Base-by-base conservation (phyloP, 495 filamentous ascomycete species). In the Trichoderma gamsii region DNA sequence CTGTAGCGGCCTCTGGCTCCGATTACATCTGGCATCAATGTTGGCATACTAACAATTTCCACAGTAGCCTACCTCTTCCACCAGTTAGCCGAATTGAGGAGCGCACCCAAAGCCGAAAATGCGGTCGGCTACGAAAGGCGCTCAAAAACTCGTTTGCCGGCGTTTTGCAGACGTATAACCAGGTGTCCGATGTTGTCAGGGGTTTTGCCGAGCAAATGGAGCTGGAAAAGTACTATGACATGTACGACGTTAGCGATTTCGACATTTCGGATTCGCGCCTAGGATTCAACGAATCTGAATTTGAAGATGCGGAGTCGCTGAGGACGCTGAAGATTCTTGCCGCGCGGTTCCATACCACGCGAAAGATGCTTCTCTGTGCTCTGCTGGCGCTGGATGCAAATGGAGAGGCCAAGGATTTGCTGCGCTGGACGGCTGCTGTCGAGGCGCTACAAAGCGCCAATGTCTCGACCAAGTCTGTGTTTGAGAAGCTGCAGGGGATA, bases 331-430 rank as follows among this genome's bases (percentile, higher is more conserved):
- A 93, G 68, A 87, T 90, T 68, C 82, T 90, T 0, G 88, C 94
- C 56, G 88, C 91, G 68, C 87, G 92, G 66, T 84, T 96, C 38
- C 89, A 93, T 71, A 90, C 87, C 27, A 83, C 91, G 41, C 84
- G 94, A 68, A 92, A 93, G 74, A 84, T 96, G 67, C 86, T 95
- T 49, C 77, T 98, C 0, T 97, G 94, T 76, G 91, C 89, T 41
- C 81, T 99, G 43, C 80, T 99, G 66, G 92, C 95, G 9, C 83
- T 97, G 18, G 88, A 93, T 72, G 92, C 92, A n/a, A 88, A 91
- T 68, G 92, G 93, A 15, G 88, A 90, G 25, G 89, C 88, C 66
- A 83, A 84, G 2, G 95, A 98, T 76, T 91, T 92, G 72, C 71
- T 84, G 49, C 83, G 88, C 70, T 99, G 96, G 91, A 86, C 88